Evolutionary conservation across 805 yeast species (phyloP), one percentile per base, ranked within the genome.

Genomic region (Metschnikowia bowlesiae): DNA sequence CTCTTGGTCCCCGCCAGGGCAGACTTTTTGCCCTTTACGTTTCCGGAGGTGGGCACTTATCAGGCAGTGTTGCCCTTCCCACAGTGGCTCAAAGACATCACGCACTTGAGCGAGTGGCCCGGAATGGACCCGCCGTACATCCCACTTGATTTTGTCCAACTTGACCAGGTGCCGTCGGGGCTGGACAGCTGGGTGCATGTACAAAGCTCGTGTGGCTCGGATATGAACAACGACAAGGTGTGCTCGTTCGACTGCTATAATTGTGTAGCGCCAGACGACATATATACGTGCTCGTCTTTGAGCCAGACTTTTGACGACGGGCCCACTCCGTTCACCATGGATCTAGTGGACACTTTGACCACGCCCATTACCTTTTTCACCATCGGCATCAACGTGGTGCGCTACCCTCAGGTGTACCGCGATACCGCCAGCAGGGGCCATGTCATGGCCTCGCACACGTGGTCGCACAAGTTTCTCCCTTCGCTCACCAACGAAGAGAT

Each of bases 271-370:
- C 77, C 70, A 35, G 94, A 87, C 66, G 98, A 91, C 62, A 82
- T 87, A 5, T 78, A 72, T 58, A 80, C 92, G 0, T 91, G 97
- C 65, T 80, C 84, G 2, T 70, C 73, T 43, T 71, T 92, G 36
- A 81, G 91, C 0, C 98, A 92, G 68, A 85, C 96, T 0, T 92
- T 92, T 67, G 99, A 92, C 65, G 98, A 92, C 65, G 98, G 99
- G 0, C 99, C 99, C 1, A 78, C 91, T 0, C 81, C 81, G 0
- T 76, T 81, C 22, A 91, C 97, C 0, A 70, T 79, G 4, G 74
- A 73, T 39, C 73, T 92, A 31, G 65, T 90, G 26, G 68, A 73
- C 3, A 67, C 73, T n/a, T 67, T 91, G 55, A 48, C 53, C 8
- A 50, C 63, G 0, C 82, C 78, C 49, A 68, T 90, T 0, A 91